Evolutionary conservation across 2,329 filamentous ascomycete genomes (phyloP), one percentile per base, ranked within the genome.

Genomic region (Cercospora zeae-maydis): DNA sequence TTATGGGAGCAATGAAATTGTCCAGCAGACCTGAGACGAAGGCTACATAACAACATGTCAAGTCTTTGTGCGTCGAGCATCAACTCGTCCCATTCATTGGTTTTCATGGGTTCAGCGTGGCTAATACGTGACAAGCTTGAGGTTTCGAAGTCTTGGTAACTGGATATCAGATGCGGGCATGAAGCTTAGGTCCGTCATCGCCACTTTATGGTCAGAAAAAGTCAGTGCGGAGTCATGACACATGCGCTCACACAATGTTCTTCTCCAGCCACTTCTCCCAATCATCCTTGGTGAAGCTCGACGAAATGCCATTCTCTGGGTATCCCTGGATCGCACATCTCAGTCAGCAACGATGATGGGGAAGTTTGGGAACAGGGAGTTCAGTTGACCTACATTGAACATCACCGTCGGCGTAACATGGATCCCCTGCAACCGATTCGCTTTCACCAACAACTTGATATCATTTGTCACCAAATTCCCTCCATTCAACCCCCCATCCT

Each of bases 401-500:
- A 96, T 82, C 19, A 93, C 92, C 0, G 93, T 97, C 1, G 93
- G 93, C 45, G 91, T 93, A 42, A 97, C 91, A 79, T 98, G 93
- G 47, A 96, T 86, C 11, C 93, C 90, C 8, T 90, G 84, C 69
- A 95, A 78, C 47, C 93, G 82, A 71, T 91, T 83, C 54, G 78
- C 78, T 79, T 82, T 70, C 16, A 63, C 27, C 58, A 61, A 34
- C 52, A 54, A 30, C 82, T 96, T 97, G 60, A 97, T 77, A 76
- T 96, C 92, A 74, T 89, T 84, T 24, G 93, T 97, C 57, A 96
- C 88, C 61, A 81, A 80, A 75, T 98, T 97, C 0, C 93, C 93
- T 8, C 74, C 76, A 74, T 98, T 98, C 75, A 92, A 76, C 33
- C 82, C 79, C 0, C 89, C 91, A 70, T 91, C 88, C 47, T 82